Evolutionary conservation across 2,329 filamentous ascomycete genomes (phyloP).

Genomic region (Claviceps arundinis): DNA sequence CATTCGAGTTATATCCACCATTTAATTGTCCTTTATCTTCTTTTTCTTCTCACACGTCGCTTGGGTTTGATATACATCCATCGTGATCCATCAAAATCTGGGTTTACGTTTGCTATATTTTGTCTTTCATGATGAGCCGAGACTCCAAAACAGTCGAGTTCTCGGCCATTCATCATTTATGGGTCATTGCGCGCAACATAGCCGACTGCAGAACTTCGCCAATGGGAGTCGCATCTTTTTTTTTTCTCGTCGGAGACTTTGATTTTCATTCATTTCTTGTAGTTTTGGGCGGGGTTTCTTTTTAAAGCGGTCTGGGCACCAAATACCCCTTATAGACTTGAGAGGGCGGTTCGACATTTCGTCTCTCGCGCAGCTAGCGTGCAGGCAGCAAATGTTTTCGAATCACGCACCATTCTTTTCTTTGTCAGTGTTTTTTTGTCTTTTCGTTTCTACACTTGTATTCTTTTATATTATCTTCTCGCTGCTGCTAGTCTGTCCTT

Average conservation of each 20-base stretch:
- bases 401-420: slow-evolving; percentile 14
- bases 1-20: slow-evolving; percentile 12
- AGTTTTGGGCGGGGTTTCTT: neutral
- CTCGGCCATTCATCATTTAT: neutral
- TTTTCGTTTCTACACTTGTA: slow-evolving; percentile 14
- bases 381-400: slow-evolving; percentile 15
- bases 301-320: slow-evolving; percentile 17
- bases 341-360: slow-evolving; percentile 11
- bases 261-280: neutral
- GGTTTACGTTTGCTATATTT: neutral
- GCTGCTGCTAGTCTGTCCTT: too few species aligned
- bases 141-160: neutral
- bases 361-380: slow-evolving; percentile 9
- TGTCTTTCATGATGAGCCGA: neutral
- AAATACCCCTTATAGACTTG: slow-evolving; percentile 26
- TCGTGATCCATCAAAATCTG: neutral
- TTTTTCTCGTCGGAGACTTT: slow-evolving; percentile 1
- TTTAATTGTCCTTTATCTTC: slow-evolving; percentile 4
- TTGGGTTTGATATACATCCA: neutral
- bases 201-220: neutral
- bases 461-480: neutral
- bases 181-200: neutral
- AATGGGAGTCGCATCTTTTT: slow-evolving; percentile 9
- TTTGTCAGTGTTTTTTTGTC: slow-evolving; percentile 9
- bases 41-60: neutral